phyloP scores from a whole-genome alignment of 352 stramenopile genomes.

The Phytophthora megakarya region DNA sequence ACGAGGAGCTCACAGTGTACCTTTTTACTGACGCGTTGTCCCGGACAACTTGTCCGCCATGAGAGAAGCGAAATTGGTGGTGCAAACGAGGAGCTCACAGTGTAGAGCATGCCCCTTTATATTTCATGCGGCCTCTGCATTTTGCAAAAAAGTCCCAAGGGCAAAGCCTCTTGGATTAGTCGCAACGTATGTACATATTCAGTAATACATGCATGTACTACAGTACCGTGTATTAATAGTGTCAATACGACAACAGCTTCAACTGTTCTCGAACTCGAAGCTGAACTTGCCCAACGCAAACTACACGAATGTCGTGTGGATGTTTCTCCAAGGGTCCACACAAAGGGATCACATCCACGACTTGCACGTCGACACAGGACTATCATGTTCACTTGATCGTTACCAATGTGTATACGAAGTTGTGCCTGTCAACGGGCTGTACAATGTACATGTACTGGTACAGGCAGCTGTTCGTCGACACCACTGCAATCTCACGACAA shows the following conservation, averaged over 20 bases:
- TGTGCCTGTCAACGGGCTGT: conserved; percentile 13
- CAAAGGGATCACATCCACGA: background rate
- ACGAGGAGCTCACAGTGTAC: no score
- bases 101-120: no score
- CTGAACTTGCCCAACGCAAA: background rate
- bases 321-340: background rate
- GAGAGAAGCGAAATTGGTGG: no score
- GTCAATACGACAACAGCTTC: conserved; percentile 33
- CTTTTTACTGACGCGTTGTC: no score
- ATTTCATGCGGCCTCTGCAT: no score
- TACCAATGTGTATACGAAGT: conserved; percentile 6
- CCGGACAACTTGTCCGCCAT: no score
- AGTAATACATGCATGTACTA: no score
- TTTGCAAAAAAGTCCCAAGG: background rate
- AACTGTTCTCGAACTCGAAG: conserved; percentile 14
- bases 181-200: no score
- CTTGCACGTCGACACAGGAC: background rate
- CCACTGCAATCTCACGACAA: conserved; percentile 14
- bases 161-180: conserved; percentile 30
- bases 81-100: no score
- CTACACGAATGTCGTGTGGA: background rate
- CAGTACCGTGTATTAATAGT: no score
- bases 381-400: conserved; percentile 4
- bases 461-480: conserved; percentile 2
- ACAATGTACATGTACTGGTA: no score